These are phyloP conservation scores for Boletus insuetus DNA, from an alignment of 768 basidiomycete genomes.

Conservation along the genomic window DNA sequence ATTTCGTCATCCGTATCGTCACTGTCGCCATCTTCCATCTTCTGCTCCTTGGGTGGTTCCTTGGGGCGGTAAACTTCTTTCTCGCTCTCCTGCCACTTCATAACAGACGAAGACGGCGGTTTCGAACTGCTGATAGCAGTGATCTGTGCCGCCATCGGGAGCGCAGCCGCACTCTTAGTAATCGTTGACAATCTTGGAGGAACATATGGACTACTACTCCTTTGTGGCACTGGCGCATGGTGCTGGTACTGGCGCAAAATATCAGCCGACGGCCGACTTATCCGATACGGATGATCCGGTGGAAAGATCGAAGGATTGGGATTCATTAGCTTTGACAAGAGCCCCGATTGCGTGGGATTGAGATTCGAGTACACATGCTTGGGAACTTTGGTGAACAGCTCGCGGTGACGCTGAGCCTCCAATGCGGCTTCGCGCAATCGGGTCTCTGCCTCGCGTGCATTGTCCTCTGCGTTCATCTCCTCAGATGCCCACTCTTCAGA, in stretches of 20 bases:
- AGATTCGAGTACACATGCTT: slow-evolving; percentile 60
- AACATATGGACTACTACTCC: slow-evolving; percentile 28
- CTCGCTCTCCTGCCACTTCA: slow-evolving; percentile 27
- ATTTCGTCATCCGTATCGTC: slow-evolving; percentile 49
- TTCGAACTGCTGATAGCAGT: slow-evolving; percentile 35
- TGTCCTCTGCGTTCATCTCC: slow-evolving; percentile 41
- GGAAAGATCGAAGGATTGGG: slow-evolving; percentile 65
- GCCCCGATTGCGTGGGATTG: slow-evolving; percentile 52
- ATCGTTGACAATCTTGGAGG: slow-evolving; percentile 41
- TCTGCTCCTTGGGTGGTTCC: slow-evolving; percentile 60
- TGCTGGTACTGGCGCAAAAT: slow-evolving; percentile 33
- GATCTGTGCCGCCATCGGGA: slow-evolving; percentile 53
- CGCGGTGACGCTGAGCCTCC: slow-evolving; percentile 61
- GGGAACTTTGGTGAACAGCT: slow-evolving; percentile 70
- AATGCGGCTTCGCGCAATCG: slow-evolving; percentile 52
- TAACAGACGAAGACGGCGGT: slow-evolving; percentile 8
- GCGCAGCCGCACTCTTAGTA: slow-evolving; percentile 58
- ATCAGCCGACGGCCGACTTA: slow-evolving; percentile 51
- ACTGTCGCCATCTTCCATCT: slow-evolving; percentile 65
- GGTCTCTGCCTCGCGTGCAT: slow-evolving; percentile 28
- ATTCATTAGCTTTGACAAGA: slow-evolving; percentile 68
- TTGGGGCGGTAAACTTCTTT: slow-evolving; percentile 55
- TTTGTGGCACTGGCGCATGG: slow-evolving; percentile 24
- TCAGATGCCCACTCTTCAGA: slow-evolving; percentile 66
- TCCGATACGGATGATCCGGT: slow-evolving; percentile 54